Evolutionary conservation across 169 alveolate genomes (phyloP).

Genomic region (Babesia bovis): DNA sequence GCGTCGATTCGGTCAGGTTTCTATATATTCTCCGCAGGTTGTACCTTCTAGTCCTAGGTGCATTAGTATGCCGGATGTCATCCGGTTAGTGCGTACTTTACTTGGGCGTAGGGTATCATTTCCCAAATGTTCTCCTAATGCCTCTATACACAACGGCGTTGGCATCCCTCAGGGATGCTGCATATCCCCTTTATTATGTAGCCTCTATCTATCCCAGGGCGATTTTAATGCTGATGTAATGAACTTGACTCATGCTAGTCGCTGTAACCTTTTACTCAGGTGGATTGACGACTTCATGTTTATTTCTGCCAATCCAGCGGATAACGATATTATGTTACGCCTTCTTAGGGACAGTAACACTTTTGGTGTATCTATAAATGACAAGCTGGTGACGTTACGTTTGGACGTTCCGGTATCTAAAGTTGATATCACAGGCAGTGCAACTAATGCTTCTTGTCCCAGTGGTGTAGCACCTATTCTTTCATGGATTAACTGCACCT

Average conservation of each 20-base stretch:
- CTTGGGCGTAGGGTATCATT: conserved; percentile 14
- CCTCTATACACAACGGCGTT: not conserved
- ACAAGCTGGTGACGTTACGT: conserved; percentile 3
- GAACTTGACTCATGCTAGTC: not conserved
- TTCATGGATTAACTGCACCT: conserved; percentile 58
- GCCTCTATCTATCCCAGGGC: conserved; percentile 45
- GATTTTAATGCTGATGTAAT: conserved; percentile 26
- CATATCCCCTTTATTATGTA: conserved; percentile 57
- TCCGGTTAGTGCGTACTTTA: conserved; percentile 29
- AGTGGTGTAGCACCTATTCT: not conserved
- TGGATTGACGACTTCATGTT: conserved; percentile 68
- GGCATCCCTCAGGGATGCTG: conserved; percentile 73
- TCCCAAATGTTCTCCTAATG: conserved; percentile 26
- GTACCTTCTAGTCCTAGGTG: not conserved
- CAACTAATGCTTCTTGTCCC: not conserved
- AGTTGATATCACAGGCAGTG: not conserved
- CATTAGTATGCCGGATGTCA: conserved; percentile 25
- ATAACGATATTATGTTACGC: conserved; percentile 15
- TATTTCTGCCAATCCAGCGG: conserved; percentile 45
- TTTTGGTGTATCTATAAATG: conserved; percentile 40
- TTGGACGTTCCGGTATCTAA: conserved; percentile 10
- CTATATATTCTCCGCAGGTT: conserved; percentile 13
- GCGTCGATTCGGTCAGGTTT: conserved; percentile 27
- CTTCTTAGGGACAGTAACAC: conserved; percentile 19
- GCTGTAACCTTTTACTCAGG: conserved; percentile 45